phyloP scores from a whole-genome alignment of 2,329 filamentous ascomycete species.

The Epichloe brachyelytri region DNA sequence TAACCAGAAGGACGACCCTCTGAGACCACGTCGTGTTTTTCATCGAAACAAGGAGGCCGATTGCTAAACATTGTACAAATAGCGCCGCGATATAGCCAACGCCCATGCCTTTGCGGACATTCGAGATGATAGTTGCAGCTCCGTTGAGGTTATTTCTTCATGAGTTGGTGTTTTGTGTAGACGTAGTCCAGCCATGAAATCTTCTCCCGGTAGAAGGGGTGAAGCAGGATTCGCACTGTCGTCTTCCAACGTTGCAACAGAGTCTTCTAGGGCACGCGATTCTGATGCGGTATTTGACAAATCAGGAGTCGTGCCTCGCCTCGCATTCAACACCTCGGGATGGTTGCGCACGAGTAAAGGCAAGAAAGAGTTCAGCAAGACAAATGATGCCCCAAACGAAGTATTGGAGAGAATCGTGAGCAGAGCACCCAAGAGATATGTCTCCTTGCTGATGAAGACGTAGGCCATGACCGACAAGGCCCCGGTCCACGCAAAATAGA shows the following conservation, averaged over 20 bases:
- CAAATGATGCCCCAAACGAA: conserved; percentile 88
- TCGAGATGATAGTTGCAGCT: conserved; percentile 72
- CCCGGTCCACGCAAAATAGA: conserved; percentile 74
- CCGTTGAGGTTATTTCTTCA: conserved; percentile 43
- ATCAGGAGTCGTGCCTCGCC: conserved; percentile 16
- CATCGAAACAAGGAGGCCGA: conserved; percentile 60
- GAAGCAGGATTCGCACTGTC: conserved; percentile 29
- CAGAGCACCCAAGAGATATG: conserved; percentile 71
- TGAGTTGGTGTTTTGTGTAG: conserved; percentile 28
- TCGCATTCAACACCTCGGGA: conserved; percentile 33
- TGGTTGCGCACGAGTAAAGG: conserved; percentile 84
- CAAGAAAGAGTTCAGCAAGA: conserved; percentile 88
- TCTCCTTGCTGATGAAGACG: conserved; percentile 58
- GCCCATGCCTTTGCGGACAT: conserved; percentile 87
- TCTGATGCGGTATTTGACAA: conserved; percentile 20
- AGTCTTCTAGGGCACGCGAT: conserved; percentile 22
- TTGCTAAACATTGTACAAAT: conserved; percentile 69
- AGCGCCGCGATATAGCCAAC: conserved; percentile 86
- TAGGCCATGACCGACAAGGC: conserved; percentile 80
- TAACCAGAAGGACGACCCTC: conserved; percentile 71
- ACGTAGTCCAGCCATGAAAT: conserved; percentile 11
- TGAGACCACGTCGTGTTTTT: conserved; percentile 74
- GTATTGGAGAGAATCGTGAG: conserved; percentile 87
- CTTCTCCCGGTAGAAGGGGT: conserved; percentile 29
- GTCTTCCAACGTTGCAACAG: conserved; percentile 17